A percentile compares a stretch with the other conserved stretches of the same genome.
Conservation (phyloP, 345 rosid species). For the Luvunga scandens region DNA sequence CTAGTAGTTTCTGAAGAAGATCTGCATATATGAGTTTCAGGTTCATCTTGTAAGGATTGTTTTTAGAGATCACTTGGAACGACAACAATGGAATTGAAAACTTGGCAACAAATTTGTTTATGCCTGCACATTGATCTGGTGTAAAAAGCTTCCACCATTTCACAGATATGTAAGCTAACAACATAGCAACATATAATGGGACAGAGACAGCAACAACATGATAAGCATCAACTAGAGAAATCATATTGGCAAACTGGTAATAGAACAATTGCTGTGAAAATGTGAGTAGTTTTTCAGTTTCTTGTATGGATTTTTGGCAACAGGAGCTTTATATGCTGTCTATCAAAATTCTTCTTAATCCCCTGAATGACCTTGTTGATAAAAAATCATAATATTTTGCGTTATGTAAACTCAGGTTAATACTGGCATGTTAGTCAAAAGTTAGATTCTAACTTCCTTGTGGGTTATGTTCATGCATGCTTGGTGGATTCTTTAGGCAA, state of each 20-base stretch:
- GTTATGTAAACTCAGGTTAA: constrained; percentile 25
- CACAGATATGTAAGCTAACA: constrained; percentile 63
- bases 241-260: constrained; percentile 34
- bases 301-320: constrained; percentile 10
- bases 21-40: constrained; percentile 58
- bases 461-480: constrained; percentile 27
- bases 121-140: constrained; percentile 83
- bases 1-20: constrained; percentile 63
- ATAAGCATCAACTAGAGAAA: constrained; percentile 57
- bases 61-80: constrained; percentile 65
- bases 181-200: constrained; percentile 79
- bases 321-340: constrained; percentile 14
- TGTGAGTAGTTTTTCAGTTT: neutral
- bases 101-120: constrained; percentile 87
- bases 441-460: constrained; percentile 36
- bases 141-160: constrained; percentile 71
- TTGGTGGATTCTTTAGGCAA: constrained; percentile 37
- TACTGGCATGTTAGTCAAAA: constrained; percentile 31
- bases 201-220: constrained; percentile 78
- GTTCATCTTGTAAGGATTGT: constrained; percentile 79
- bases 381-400: neutral
- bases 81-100: constrained; percentile 77
- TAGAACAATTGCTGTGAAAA: constrained; percentile 8
- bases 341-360: constrained; percentile 15
- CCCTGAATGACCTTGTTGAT: constrained; percentile 31